Base-by-base conservation (phyloP, 805 yeast genomes). In the Yarrowia porcina region DNA sequence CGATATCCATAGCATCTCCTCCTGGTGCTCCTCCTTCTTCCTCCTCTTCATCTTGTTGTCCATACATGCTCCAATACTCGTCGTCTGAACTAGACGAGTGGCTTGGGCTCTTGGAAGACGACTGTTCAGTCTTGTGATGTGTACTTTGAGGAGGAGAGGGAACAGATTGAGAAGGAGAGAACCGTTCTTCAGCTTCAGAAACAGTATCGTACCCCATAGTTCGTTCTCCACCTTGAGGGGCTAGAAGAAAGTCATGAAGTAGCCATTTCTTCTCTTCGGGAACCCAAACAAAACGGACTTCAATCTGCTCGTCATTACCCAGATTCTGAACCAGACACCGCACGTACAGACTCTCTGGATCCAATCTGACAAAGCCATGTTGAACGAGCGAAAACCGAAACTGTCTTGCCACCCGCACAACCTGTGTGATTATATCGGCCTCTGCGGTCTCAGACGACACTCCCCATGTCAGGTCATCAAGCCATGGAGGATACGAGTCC, bases 321-420 rank as follows among this genome's bases (percentile, higher is more conserved):
- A 41, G 32, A 17, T 41, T 56, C n/a, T 56, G 61, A 12, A 56
- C 61, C 28, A 56, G 61, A 39, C 49, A 56, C 13, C 61, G 36
- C 10, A 23, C 38, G 20, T 56, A 56, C 20, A 56, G 38, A 7
- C 49, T 39, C 49, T 56, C 61, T 2, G 61, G 27, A 39, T 56
- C 61, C 21, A 56, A 39, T 21, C 61, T 27, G n/a, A 39, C 47
- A 39, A 39, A 39, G 11, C 61, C 61, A 20, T 39, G 28, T 12
- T 41, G 61, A 8, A 39, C 49, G 11, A 56, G 39, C 5, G 49
- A 28, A 21, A 56, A 56, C 17, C 49, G 47, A n/a, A 56, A 56
- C 20, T 28, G 36, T 13, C 39, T n/a, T 1, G 61, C 61, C n/a
- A 56, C 35, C 3, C 39, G 36, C 10, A 32, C 49, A 2, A 52